Evolutionary conservation across 2,329 filamentous ascomycete genomes (phyloP).

Genomic region (Aureobasidium sp.): DNA sequence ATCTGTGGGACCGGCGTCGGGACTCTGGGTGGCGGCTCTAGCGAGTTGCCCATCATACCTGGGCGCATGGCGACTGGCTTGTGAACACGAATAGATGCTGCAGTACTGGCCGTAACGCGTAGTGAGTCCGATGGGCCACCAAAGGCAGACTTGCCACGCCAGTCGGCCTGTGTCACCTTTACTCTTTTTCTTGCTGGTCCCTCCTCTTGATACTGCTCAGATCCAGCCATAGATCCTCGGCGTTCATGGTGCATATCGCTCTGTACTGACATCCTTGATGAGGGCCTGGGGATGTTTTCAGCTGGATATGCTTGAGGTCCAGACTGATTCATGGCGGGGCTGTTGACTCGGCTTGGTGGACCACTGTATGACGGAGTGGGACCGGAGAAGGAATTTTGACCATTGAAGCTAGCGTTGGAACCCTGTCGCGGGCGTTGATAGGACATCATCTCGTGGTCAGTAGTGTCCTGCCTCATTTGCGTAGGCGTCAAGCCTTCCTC

Average conservation of each 20-base stretch:
- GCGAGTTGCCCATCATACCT: conserved; percentile 44
- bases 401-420: conserved; percentile 14
- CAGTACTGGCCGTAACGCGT: conserved; percentile 82
- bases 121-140: conserved; percentile 64
- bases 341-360: conserved; percentile 13
- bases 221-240: conserved; percentile 2
- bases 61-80: conserved; percentile 58
- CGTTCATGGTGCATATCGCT: conserved; percentile 23
- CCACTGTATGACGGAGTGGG: neutral
- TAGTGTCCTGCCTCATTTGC: neutral
- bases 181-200: conserved; percentile 67
- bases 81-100: conserved; percentile 78
- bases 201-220: conserved; percentile 36
- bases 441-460: conserved; percentile 9
- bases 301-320: conserved; percentile 22
- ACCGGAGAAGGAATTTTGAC: conserved; percentile 8
- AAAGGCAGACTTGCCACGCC: conserved; percentile 65
- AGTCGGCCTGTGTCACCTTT: conserved; percentile 66
- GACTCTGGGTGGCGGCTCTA: conserved; percentile 67
- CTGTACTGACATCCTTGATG: conserved; percentile 32
- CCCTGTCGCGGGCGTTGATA: conserved; percentile 8
- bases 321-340: conserved; percentile 5
- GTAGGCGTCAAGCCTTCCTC: conserved; percentile 5
- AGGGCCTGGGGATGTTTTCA: neutral
- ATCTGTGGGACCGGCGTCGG: conserved; percentile 65